These are phyloP conservation scores for Aspergillus sp. DNA, from an alignment of 2,329 filamentous ascomycete genomes.

Conservation along the genomic window DNA sequence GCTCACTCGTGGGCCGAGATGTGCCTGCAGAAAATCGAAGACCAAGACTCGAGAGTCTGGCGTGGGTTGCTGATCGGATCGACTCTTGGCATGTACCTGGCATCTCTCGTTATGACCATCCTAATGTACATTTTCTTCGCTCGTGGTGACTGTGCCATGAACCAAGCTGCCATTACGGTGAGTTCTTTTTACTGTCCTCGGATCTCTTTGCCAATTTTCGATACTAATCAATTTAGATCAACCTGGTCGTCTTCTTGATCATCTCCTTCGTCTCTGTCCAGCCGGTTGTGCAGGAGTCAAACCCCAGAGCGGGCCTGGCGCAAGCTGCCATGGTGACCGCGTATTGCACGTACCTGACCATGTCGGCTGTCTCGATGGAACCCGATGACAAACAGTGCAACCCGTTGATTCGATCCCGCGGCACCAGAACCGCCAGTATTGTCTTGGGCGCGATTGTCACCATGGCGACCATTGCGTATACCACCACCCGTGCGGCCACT, in stretches of 20 bases:
- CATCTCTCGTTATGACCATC: constrained; percentile 88
- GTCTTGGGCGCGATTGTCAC: constrained; percentile 93
- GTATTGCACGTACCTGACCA: constrained; percentile 97
- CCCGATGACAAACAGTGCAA: constrained; percentile 94
- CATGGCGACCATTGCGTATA: constrained; percentile 95
- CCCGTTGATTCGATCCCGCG: constrained; percentile 77
- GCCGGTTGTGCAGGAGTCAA: constrained; percentile 83
- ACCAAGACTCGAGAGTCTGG: constrained; percentile 81
- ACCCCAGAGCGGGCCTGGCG: constrained; percentile 90
- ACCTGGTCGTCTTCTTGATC: constrained; percentile 76
- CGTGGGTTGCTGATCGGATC: constrained; percentile 84
- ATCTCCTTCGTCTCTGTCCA: constrained; percentile 86
- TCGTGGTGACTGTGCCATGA: constrained; percentile 78
- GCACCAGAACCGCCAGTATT: constrained; percentile 84
- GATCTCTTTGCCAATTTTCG: background rate
- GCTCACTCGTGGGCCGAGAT: constrained; percentile 97
- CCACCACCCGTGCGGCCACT: constrained; percentile 91
- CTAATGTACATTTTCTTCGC: constrained; percentile 98
- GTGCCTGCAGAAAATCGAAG: constrained; percentile 89
- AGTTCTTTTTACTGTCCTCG: constrained; percentile 21
- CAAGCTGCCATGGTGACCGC: constrained; percentile 96
- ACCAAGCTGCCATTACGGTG: constrained; percentile 87
- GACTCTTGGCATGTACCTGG: constrained; percentile 89
- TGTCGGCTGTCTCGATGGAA: constrained; percentile 98
- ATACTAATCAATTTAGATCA: constrained; percentile 53